Percentiles rank a stretch among this genome's conserved stretches.
Evolutionary conservation across 2,329 filamentous ascomycete genomes (phyloP).

Genomic region (Elsinoe australis): DNA sequence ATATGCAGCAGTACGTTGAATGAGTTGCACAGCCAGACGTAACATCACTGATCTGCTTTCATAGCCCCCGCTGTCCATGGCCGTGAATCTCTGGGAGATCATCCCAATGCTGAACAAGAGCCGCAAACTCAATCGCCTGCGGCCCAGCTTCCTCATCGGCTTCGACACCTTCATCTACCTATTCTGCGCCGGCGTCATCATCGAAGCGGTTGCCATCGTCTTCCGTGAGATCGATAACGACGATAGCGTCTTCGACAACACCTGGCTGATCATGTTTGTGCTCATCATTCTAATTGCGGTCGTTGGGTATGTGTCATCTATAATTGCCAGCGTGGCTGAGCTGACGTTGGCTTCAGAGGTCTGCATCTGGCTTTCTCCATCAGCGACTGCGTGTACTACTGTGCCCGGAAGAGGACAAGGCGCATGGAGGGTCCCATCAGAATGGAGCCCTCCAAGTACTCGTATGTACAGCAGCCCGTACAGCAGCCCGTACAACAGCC

Average conservation of each 20-base stretch:
- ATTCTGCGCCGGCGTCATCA: conserved; percentile 4
- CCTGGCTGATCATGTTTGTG: neutral
- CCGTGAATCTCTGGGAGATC: conserved; percentile 1
- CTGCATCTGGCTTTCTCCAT: conserved; percentile 1
- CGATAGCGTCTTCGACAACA: neutral
- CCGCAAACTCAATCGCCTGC: neutral
- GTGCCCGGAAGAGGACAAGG: neutral
- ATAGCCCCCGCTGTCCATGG: neutral
- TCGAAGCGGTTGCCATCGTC: neutral
- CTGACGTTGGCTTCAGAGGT: neutral
- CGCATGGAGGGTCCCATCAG: neutral
- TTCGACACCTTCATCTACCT: conserved; percentile 3
- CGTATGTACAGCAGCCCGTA: neutral
- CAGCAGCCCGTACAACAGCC: no score
- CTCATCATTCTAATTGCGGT: neutral
- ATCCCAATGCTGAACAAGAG: conserved; percentile 5
- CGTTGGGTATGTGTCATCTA: neutral
- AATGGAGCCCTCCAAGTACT: neutral
- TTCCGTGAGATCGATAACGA: neutral
- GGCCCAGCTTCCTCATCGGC: neutral
- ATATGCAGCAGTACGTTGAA: neutral
- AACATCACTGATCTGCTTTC: neutral
- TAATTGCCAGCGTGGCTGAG: neutral
- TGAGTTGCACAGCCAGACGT: no score
- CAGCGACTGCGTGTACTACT: neutral